Base-by-base conservation (phyloP, 2,329 filamentous ascomycete species). In the Aspergillus oerlinghausenensis region DNA sequence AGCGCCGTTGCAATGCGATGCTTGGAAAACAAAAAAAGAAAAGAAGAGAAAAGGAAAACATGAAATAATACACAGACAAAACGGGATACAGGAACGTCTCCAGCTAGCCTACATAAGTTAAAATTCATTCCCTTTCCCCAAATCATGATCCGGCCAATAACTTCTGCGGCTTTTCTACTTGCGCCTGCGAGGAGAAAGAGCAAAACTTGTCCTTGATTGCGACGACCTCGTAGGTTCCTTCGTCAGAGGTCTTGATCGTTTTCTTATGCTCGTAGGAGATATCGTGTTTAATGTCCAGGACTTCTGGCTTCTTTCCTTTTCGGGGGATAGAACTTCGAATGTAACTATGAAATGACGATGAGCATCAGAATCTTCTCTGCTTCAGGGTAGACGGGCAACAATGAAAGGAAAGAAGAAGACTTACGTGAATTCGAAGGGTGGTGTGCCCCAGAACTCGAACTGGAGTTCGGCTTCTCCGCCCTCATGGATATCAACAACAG, bases 191-290 rank as follows among this genome's bases (percentile, higher is more conserved):
- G 49, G 90, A 90, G 74, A 96, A 96, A 26, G 90, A 87, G 72
- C 94, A 99, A 77, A 85, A 95, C 68, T 86, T 86, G 75, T 99
- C 94, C 80, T 95, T 95, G 75, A 99, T 96, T 10, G 90, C 88
- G 29, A 97, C 90, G 19, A 99, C 93, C 77, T 99, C 94, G 70
- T 99, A 99, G 63, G 92, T 96, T 51, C 94, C 94, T 80, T 97
- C 94, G 70, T 96, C 90, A 65, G 88, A 92, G 26, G 92, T 92
- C 66, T 87, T 87, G 65, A 97, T 84, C 26, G 85, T 84, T 81
- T 96, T 92, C 67, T 79, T 87, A 72, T 90, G 84, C 67, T 95
- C 90, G 60, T 92, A 84, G 50, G 89, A 93, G 19, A 89, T 81
- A 65, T 97, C 92, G 63, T 94, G 92, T 65, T 90, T 85, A 62